These are phyloP conservation scores for Yamadazyma epiphylla DNA, from an alignment of 1,139 yeast genomes.

Conservation along the genomic window DNA sequence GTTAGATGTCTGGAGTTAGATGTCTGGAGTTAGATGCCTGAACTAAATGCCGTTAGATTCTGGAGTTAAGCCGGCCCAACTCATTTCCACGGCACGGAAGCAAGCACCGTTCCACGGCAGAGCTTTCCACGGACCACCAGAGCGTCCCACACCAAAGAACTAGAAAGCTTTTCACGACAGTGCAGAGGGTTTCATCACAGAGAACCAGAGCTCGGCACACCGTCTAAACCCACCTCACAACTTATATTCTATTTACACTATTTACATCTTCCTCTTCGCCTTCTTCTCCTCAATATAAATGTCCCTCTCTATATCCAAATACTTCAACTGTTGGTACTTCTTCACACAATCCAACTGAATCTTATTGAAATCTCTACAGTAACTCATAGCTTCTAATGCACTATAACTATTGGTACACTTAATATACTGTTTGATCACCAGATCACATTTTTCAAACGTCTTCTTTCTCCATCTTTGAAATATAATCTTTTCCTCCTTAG, in stretches of 20 bases:
- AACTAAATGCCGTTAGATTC: too few species aligned
- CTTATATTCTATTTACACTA: background rate
- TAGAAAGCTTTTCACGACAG: too few species aligned
- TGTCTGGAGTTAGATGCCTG: too few species aligned
- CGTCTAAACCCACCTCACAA: too few species aligned
- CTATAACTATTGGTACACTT: constrained; percentile 39
- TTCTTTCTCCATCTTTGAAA: constrained; percentile 73
- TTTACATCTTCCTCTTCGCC: constrained; percentile 16
- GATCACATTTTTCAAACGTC: constrained; percentile 72
- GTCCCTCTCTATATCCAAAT: constrained; percentile 70
- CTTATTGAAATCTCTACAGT: constrained; percentile 34
- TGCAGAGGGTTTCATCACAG: too few species aligned
- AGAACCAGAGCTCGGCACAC: too few species aligned
- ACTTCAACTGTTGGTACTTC: constrained; percentile 62
- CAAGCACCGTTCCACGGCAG: too few species aligned
- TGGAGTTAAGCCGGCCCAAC: too few species aligned
- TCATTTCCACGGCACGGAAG: too few species aligned
- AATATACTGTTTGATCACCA: constrained; percentile 49
- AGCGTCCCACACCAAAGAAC: too few species aligned
- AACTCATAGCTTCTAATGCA: constrained; percentile 62
- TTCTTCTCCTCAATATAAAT: constrained; percentile 55
- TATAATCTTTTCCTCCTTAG: constrained; percentile 79
- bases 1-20: too few species aligned
- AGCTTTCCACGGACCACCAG: too few species aligned
- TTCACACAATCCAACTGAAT: constrained; percentile 52